Conservation (phyloP, 495 filamentous ascomycete genomes). For the Podospora didyma region DNA sequence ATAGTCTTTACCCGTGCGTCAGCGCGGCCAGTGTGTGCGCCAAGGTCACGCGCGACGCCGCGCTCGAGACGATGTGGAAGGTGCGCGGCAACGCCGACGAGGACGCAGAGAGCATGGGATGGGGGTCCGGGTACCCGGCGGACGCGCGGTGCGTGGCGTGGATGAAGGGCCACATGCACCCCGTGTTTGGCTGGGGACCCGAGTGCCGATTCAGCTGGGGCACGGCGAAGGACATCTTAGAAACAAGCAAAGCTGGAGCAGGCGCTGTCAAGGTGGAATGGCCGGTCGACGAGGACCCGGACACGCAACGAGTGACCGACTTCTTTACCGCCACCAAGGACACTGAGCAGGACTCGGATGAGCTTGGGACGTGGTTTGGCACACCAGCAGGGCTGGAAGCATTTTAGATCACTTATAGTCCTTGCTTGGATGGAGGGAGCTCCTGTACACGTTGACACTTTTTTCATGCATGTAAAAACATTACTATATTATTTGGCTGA, state of each 20-base stretch:
- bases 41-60: constrained; percentile 90
- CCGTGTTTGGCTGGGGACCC: constrained; percentile 86
- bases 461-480: background rate
- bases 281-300: constrained; percentile 63
- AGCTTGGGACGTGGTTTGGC: constrained; percentile 63
- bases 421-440: too few relatives aligned
- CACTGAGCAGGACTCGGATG: constrained; percentile 46
- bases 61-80: constrained; percentile 59
- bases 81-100: constrained; percentile 9
- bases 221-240: constrained; percentile 89
- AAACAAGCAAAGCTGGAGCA: constrained; percentile 54
- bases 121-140: constrained; percentile 92
- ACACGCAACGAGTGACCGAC: constrained; percentile 64
- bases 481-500: constrained; percentile 14
- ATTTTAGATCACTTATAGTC: constrained; percentile 39
- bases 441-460: background rate
- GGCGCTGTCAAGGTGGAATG: constrained; percentile 71
- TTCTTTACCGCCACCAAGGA: constrained; percentile 53
- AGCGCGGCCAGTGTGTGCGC: constrained; percentile 91
- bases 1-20: constrained; percentile 88
- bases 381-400: constrained; percentile 53
- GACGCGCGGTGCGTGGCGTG: constrained; percentile 77
- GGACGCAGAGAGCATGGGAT: constrained; percentile 37
- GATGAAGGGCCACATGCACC: constrained; percentile 83
- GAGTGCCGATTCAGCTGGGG: constrained; percentile 95